phyloP scores from a whole-genome alignment of 768 basidiomycete genomes.

The Boletellus ananiceps region DNA sequence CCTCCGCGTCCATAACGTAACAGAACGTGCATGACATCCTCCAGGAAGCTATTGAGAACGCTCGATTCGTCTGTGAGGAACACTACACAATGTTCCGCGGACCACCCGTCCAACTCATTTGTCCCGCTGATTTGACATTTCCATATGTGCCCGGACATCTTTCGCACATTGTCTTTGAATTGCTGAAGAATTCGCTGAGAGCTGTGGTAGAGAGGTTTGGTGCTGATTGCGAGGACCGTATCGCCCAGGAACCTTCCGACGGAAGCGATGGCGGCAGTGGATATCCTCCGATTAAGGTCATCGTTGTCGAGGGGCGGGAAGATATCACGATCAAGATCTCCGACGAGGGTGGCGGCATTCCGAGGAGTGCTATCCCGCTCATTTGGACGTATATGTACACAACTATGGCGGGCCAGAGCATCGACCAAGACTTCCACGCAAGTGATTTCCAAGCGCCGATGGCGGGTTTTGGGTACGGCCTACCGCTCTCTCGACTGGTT shows the following conservation, averaged over 20 bases:
- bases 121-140: constrained; percentile 80
- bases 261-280: constrained; percentile 3
- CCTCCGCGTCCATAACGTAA: not conserved
- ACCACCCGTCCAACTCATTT: constrained; percentile 94
- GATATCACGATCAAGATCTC: constrained; percentile 99
- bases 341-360: constrained; percentile 93
- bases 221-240: constrained; percentile 60
- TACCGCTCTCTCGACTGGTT: constrained; percentile 88
- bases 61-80: constrained; percentile 90
- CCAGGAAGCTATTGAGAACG: constrained; percentile 98
- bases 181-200: constrained; percentile 95
- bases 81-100: constrained; percentile 95
- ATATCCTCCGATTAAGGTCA: constrained; percentile 31
- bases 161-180: constrained; percentile 94
- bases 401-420: constrained; percentile 66
- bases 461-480: constrained; percentile 94
- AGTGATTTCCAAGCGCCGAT: constrained; percentile 96
- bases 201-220: constrained; percentile 95
- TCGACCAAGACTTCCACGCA: constrained; percentile 72
- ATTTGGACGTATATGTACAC: constrained; percentile 99
- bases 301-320: constrained; percentile 94
- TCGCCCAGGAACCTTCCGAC: constrained; percentile 5
- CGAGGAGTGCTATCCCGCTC: constrained; percentile 77
- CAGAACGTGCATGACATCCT: constrained; percentile 95
- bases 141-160: constrained; percentile 96